These are phyloP conservation scores for Yamadazyma sp. DNA, from an alignment of 1,139 yeast genomes.

Conservation along the genomic window DNA sequence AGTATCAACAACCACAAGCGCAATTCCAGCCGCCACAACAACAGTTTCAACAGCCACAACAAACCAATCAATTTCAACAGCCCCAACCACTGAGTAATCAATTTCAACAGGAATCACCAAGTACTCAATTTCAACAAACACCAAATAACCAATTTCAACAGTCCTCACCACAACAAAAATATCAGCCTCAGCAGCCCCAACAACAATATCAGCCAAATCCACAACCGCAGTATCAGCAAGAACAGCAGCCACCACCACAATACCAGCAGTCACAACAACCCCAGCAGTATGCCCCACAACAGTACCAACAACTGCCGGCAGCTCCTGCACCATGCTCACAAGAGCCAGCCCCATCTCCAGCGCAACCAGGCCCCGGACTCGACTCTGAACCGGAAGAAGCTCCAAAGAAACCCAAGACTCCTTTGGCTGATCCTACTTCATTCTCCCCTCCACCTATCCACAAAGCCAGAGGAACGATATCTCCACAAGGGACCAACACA, in stretches of 20 bases:
- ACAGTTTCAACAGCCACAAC: conserved; percentile 8
- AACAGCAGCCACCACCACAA: too few relatives aligned
- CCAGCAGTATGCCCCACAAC: too few relatives aligned
- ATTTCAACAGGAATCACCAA: too few relatives aligned
- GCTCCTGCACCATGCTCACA: not conserved
- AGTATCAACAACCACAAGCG: conserved; percentile 8
- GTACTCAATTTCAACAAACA: too few relatives aligned
- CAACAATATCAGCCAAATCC: too few relatives aligned
- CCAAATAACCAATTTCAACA: too few relatives aligned
- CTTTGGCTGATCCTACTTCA: conserved; percentile 37
- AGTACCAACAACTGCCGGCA: too few relatives aligned
- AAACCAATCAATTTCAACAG: conserved; percentile 7
- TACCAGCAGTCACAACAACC: not conserved
- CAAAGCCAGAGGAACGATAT: conserved; percentile 17
- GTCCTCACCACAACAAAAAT: conserved; percentile 8
- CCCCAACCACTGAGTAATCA: conserved; percentile 4
- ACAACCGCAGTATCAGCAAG: too few relatives aligned
- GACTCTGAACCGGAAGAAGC: conserved; percentile 4
- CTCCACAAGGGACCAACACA: conserved; percentile 2
- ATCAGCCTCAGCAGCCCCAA: conserved; percentile 8
- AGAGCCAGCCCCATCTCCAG: too few relatives aligned
- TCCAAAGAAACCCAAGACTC: conserved; percentile 17
- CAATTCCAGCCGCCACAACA: conserved; percentile 6
- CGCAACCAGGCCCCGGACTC: too few relatives aligned
- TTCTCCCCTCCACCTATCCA: conserved; percentile 48